Evolutionary conservation across 2,329 filamentous ascomycete species (phyloP).

Genomic region (Clarireedia hainanense): DNA sequence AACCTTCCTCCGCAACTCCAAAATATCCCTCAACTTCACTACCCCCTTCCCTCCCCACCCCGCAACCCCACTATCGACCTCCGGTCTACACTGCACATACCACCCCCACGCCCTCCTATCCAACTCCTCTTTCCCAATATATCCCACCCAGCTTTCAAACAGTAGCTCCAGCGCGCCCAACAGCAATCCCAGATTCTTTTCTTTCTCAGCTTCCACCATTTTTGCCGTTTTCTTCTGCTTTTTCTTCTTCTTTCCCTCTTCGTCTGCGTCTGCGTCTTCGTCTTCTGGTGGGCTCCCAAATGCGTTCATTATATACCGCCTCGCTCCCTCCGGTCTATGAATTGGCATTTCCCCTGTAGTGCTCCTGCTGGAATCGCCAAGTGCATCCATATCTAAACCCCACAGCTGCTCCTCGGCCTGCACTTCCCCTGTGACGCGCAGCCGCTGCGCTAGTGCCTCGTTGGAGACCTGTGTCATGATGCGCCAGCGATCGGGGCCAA

Average conservation of each 20-base stretch:
- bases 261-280: conserved; percentile 14
- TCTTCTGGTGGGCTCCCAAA: conserved; percentile 40
- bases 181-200: conserved; percentile 60
- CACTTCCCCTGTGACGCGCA: conserved; percentile 35
- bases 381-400: conserved; percentile 50
- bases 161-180: conserved; percentile 65
- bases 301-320: conserved; percentile 47
- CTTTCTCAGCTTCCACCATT: conserved; percentile 50
- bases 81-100: conserved; percentile 71
- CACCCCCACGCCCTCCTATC: conserved; percentile 73
- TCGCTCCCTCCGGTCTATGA: conserved; percentile 63
- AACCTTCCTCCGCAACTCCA: conserved; percentile 45
- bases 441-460: conserved; percentile 45
- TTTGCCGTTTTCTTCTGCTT: conserved; percentile 50
- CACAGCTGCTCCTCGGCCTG: conserved; percentile 47
- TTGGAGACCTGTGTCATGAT: conserved; percentile 52
- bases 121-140: conserved; percentile 56
- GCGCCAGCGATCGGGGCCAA: conserved; percentile 54
- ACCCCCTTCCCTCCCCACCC: conserved; percentile 80
- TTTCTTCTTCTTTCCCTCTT: conserved; percentile 17
- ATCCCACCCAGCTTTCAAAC: conserved; percentile 65
- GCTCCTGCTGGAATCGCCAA: conserved; percentile 21
- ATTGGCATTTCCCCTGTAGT: conserved; percentile 54
- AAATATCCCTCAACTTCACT: conserved; percentile 58
- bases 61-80: conserved; percentile 63